phyloP scores from a whole-genome alignment of 2,329 filamentous ascomycete species.

The Venturia aucupariae region DNA sequence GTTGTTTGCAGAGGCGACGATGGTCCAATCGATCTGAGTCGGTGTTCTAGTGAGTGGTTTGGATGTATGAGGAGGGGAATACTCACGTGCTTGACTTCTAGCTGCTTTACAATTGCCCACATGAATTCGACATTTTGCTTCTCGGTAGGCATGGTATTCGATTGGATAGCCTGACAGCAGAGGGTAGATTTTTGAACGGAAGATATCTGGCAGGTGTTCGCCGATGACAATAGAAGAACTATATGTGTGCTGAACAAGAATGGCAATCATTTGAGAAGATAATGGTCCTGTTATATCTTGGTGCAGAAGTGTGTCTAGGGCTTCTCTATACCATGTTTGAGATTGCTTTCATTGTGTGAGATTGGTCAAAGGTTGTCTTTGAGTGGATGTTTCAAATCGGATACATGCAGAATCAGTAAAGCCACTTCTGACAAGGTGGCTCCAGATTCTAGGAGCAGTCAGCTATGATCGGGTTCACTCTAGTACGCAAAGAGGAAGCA shows the following conservation, averaged over 20 bases:
- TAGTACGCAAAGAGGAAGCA: no score
- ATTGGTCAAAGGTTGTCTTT: background rate
- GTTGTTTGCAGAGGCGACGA: constrained; percentile 39
- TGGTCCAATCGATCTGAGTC: constrained; percentile 44
- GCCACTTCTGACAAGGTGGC: background rate
- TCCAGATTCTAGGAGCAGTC: background rate
- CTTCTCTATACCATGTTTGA: background rate
- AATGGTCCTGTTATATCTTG: background rate
- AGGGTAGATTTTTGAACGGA: background rate
- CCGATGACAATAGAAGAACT: background rate
- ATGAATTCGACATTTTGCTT: constrained; percentile 42
- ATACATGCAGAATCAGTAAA: background rate
- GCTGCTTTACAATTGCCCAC: constrained; percentile 47
- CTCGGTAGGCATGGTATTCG: constrained; percentile 35
- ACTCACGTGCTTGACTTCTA: constrained; percentile 43
- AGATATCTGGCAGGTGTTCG: background rate
- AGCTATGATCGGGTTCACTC: background rate
- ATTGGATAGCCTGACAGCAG: background rate
- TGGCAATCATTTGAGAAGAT: background rate
- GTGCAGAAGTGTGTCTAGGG: background rate
- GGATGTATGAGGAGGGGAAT: background rate
- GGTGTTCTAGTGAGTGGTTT: background rate
- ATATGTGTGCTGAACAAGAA: background rate
- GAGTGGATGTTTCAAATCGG: background rate
- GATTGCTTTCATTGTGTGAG: background rate